phyloP scores from a whole-genome alignment of 2,329 filamentous ascomycete species.

The Aspergillus glaucus region DNA sequence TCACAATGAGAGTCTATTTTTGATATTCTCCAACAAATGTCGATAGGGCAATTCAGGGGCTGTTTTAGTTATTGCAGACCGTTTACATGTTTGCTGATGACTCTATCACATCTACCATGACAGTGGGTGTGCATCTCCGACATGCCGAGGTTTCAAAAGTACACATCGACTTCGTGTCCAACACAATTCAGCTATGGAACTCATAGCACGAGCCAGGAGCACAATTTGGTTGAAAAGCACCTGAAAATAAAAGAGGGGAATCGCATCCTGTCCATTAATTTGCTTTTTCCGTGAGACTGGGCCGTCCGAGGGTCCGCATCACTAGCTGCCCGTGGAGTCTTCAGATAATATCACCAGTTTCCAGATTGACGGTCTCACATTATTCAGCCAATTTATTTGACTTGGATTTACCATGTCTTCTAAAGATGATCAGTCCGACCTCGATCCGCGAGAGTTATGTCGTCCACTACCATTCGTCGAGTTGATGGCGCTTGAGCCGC shows the following conservation, averaged over 20 bases:
- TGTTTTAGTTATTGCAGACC: no score
- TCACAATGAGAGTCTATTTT: no score
- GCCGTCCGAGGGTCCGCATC: no score
- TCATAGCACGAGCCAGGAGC: neutral
- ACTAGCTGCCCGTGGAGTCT: no score
- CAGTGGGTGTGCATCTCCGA: neutral
- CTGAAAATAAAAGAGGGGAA: neutral
- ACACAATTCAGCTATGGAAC: neutral
- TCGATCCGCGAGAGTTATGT: constrained; percentile 5
- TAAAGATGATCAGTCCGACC: constrained; percentile 2
- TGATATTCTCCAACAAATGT: no score
- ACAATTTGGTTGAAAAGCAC: neutral
- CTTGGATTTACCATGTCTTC: constrained; percentile 11
- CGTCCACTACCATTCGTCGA: constrained; percentile 20
- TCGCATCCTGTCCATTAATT: neutral
- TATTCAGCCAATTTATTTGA: neutral
- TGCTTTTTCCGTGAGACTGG: neutral
- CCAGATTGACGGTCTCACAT: neutral
- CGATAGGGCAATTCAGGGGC: no score
- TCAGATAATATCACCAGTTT: neutral
- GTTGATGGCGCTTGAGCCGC: constrained; percentile 26
- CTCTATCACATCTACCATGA: neutral
- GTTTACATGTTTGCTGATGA: no score
- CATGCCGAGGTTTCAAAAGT: neutral
- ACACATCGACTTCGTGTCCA: neutral